Conservation (phyloP, 176 grass and related monocot genomes). For the Miscanthus lutarioriparius region DNA sequence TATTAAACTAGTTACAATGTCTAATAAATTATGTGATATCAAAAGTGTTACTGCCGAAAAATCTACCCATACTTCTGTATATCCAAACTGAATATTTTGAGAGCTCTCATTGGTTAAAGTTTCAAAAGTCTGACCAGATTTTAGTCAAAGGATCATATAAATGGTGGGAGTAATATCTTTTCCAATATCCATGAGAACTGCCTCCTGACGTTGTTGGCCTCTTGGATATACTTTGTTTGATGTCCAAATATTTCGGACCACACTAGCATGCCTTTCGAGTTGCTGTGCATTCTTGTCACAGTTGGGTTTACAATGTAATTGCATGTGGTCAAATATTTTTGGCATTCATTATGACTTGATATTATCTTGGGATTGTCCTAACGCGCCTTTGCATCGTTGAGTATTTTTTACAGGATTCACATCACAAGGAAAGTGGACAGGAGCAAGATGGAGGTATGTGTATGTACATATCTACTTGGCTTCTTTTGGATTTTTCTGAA, state of each 20-base stretch:
- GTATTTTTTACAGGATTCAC: constrained; percentile 52
- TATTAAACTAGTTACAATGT: background rate
- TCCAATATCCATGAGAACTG: background rate
- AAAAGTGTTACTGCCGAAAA: background rate
- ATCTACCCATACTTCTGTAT: background rate
- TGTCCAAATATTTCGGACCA: background rate
- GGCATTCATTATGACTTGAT: background rate
- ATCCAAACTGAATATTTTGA: background rate
- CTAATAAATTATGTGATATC: background rate
- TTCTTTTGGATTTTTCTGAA: constrained; percentile 37
- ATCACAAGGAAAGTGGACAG: constrained; percentile 65
- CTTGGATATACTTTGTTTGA: background rate
- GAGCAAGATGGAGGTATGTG: constrained; percentile 72
- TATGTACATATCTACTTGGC: constrained; percentile 13
- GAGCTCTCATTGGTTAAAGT: background rate
- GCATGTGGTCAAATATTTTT: constrained; percentile 15
- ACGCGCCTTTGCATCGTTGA: constrained; percentile 21
- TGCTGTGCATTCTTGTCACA: background rate
- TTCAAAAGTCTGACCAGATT: background rate
- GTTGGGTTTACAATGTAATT: constrained; percentile 11
- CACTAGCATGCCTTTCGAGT: background rate
- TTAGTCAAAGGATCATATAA: background rate
- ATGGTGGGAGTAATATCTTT: background rate
- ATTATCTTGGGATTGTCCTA: constrained; percentile 11
- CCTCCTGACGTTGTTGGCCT: background rate